Evolutionary conservation across 164 flowering plant species (phyloP), one percentile per base, ranked within the genome.

Genomic region (Magnolia changhungtana): DNA sequence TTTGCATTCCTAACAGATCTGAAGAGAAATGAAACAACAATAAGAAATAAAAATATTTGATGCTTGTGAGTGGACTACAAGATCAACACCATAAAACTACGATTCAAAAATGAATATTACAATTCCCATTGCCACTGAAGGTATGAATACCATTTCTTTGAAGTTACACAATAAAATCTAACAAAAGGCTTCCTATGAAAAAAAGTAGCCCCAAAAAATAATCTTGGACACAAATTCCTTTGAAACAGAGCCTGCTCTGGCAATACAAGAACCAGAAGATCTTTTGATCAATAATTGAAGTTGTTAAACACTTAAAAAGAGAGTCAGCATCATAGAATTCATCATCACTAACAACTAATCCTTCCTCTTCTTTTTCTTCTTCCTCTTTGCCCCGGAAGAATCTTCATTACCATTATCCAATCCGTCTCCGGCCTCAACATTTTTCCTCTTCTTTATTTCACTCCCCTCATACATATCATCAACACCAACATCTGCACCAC

Each of bases 311-410:
- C 61, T 10, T 55, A 10, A 55, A 55, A 16, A 3, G 9, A 8
- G 11, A 8, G 10, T 11, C 10, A 72, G 11, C 19, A 21, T n/a
- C 4, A 11, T 27, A 4, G 31, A 20, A 31, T 9, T 37, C 45
- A 55, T 21, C 73, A 49, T 49, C 23, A n/a, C 3, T 29, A 45
- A 76, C 1, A 6, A 31, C 29, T 63, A 72, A n/a, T 50, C 55
- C 72, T 24, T 78, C 59, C 76, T 77, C 77, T 50, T 74, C 78
- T 70, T 80, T 74, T 31, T 63, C 70, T 68, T 76, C 71, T 59
- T 63, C 24, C 50, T 63, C 71, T 72, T 64, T 20, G 69, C 71
- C 13, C 63, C 63, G 6, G 14, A 13, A 64, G 29, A 24, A 16
- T 68, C 45, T 37, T 37, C 71, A 68, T 31, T 68, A 18, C 50